Evolutionary conservation across 306 rosid species (phyloP).

Genomic region (Cyamopsis tetragonoloba): DNA sequence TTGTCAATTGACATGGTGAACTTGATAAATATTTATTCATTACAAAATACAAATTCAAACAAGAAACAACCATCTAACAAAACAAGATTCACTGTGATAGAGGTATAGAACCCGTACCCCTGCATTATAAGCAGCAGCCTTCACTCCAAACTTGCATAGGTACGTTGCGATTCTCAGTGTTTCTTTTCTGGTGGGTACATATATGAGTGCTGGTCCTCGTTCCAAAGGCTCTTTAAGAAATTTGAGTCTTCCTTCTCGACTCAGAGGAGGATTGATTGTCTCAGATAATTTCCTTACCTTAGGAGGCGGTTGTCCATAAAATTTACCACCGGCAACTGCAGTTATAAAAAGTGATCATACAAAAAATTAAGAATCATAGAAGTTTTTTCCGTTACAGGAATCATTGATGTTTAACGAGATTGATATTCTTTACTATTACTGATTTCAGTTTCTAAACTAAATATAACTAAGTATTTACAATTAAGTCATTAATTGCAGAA

Average conservation of each 20-base stretch:
- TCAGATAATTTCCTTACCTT: constrained; percentile 34
- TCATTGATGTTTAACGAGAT: too few relatives aligned
- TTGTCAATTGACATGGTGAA: background rate
- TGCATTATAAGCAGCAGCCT: constrained; percentile 96
- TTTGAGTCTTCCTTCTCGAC: constrained; percentile 43
- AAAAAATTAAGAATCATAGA: background rate
- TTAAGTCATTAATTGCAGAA: background rate
- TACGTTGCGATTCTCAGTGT: constrained; percentile 62
- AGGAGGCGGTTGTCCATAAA: constrained; percentile 46
- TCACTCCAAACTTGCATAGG: constrained; percentile 68
- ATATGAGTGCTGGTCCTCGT: constrained; percentile 71
- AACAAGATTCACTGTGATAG: constrained; percentile 9
- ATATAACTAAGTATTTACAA: background rate
- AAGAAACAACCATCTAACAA: constrained; percentile 14
- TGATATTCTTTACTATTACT: constrained; percentile 1
- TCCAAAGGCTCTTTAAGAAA: constrained; percentile 46
- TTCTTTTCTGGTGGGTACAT: constrained; percentile 85
- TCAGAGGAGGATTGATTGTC: constrained; percentile 37
- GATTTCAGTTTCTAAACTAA: constrained; percentile 15
- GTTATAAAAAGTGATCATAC: constrained; percentile 18
- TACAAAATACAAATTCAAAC: too few relatives aligned
- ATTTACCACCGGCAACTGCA: constrained; percentile 70
- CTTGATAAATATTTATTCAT: constrained; percentile 12
- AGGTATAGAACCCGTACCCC: constrained; percentile 49
- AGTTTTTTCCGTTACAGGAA: too few relatives aligned